Percentiles rank a stretch among this genome's conserved stretches.
These are phyloP conservation scores for Candolleomyces eurysporus DNA, from an alignment of 768 basidiomycete genomes.

Conservation along the genomic window DNA sequence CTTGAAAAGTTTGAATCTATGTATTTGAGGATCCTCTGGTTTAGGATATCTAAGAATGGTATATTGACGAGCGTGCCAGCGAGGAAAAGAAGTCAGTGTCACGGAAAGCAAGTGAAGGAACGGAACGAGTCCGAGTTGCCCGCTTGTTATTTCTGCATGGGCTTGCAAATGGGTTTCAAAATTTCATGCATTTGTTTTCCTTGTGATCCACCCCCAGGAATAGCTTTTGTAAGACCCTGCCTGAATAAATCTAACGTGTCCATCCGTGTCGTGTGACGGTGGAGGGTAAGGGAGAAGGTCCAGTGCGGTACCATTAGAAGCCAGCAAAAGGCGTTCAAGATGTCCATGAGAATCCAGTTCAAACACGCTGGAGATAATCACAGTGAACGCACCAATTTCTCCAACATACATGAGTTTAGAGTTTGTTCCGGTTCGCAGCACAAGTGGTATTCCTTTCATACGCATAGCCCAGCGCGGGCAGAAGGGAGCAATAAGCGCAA, in stretches of 20 bases:
- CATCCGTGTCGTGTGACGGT: background rate
- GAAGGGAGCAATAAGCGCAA: background rate
- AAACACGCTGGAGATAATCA: background rate
- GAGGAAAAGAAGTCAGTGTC: slow-evolving; percentile 14
- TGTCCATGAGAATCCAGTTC: background rate
- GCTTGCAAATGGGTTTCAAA: slow-evolving; percentile 76
- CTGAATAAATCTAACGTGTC: background rate
- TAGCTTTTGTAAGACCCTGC: slow-evolving; percentile 87
- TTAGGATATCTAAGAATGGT: too few relatives aligned
- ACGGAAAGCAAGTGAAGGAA: background rate
- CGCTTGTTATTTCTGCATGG: slow-evolving; percentile 72
- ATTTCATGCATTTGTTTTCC: slow-evolving; percentile 87
- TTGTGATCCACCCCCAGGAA: slow-evolving; percentile 84
- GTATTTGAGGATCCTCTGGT: background rate
- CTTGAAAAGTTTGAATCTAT: too few relatives aligned
- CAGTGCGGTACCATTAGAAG: too few relatives aligned
- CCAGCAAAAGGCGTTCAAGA: background rate
- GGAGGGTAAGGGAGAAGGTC: too few relatives aligned
- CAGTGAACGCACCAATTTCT: slow-evolving; percentile 75
- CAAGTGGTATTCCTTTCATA: slow-evolving; percentile 70
- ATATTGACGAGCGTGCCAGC: slow-evolving; percentile 8
- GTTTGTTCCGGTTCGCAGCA: slow-evolving; percentile 87
- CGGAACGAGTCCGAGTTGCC: background rate
- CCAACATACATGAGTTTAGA: slow-evolving; percentile 93
- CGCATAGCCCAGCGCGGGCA: background rate